Evolutionary conservation across 331 rosid genomes (phyloP).

Genomic region (Quercus tomentella): DNA sequence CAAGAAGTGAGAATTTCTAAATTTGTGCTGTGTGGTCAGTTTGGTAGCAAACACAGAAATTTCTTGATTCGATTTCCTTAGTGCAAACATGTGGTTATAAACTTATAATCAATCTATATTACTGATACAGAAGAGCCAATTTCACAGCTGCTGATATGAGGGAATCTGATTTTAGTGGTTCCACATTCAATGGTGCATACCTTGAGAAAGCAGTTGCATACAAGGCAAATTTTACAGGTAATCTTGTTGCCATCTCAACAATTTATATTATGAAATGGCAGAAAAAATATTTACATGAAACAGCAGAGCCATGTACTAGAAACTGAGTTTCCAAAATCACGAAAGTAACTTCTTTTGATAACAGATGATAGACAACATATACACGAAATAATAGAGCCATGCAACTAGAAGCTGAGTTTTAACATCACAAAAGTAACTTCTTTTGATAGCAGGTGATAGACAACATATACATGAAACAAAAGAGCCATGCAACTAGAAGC

Average conservation of each 20-base stretch:
- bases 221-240: constrained; percentile 90
- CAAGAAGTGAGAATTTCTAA: not conserved
- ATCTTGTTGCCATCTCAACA: not conserved
- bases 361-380: too few relatives aligned
- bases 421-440: too few relatives aligned
- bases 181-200: constrained; percentile 94
- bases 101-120: constrained; percentile 33
- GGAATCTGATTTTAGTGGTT: constrained; percentile 96
- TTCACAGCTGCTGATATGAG: constrained; percentile 99
- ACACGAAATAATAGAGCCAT: too few relatives aligned
- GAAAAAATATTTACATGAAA: too few relatives aligned
- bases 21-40: not conserved
- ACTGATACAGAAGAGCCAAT: constrained; percentile 87
- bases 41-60: constrained; percentile 13
- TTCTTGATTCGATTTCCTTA: constrained; percentile 5
- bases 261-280: not conserved
- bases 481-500: too few relatives aligned
- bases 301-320: too few relatives aligned
- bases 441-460: not conserved
- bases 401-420: too few relatives aligned
- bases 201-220: constrained; percentile 96
- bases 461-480: not conserved
- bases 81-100: constrained; percentile 19
- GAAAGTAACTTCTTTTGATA: too few relatives aligned
- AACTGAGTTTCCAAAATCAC: too few relatives aligned